Percentiles rank a stretch among this genome's conserved stretches.
phyloP scores from a whole-genome alignment of 163 green algal genomes.

The Chlorella variabilis region DNA sequence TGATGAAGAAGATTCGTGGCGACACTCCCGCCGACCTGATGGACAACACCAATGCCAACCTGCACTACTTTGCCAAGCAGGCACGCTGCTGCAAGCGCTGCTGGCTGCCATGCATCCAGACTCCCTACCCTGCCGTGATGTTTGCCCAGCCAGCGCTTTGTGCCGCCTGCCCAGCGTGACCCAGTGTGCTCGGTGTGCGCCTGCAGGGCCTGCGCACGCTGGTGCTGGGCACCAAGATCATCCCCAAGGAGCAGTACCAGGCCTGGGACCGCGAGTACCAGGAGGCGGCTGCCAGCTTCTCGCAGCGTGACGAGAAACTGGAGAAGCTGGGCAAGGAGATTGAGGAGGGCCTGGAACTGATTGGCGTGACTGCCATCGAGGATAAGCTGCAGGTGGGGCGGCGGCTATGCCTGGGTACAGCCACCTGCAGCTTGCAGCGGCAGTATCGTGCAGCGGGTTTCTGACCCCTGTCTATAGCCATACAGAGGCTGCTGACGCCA shows the following conservation, averaged over 20 bases:
- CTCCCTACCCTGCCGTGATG: no score
- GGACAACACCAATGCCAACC: constrained; percentile 59
- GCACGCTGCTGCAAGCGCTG: background rate
- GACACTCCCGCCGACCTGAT: constrained; percentile 50
- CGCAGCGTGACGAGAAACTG: constrained; percentile 62
- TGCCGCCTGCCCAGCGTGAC: background rate
- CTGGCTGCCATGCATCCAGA: background rate
- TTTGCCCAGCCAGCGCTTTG: no score
- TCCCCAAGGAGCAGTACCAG: constrained; percentile 64
- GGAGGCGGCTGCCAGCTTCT: constrained; percentile 42
- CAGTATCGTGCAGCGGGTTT: no score
- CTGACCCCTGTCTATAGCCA: no score
- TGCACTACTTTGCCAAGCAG: constrained; percentile 73
- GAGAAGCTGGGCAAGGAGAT: constrained; percentile 72
- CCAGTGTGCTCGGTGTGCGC: background rate
- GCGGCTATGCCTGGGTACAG: background rate
- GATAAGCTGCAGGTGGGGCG: constrained; percentile 84
- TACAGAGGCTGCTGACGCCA: no score
- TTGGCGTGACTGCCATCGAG: constrained; percentile 91
- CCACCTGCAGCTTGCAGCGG: no score
- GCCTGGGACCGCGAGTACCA: constrained; percentile 75
- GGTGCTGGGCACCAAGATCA: constrained; percentile 69
- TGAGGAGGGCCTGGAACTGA: constrained; percentile 80
- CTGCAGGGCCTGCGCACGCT: constrained; percentile 82
- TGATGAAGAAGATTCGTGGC: constrained; percentile 61